Evolutionary conservation across 371 early-diverging fungal species (phyloP).

Genomic region (Syncephalastrum contaminatum): DNA sequence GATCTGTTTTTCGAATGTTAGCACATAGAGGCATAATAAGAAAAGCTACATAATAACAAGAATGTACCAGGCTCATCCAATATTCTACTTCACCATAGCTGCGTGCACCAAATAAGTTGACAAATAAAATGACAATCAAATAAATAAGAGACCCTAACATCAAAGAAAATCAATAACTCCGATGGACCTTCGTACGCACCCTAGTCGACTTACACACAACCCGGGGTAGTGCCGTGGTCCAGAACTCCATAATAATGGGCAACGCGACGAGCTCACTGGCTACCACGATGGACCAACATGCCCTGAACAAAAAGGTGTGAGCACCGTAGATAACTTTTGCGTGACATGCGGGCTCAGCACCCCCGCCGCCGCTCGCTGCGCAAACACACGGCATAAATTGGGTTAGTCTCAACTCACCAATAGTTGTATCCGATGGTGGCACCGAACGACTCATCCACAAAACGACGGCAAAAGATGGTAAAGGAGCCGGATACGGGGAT

Average conservation of each 20-base stretch:
- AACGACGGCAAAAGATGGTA: constrained; percentile 81
- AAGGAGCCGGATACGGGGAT: constrained; percentile 78
- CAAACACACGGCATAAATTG: no score
- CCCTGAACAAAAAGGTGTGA: constrained; percentile 12
- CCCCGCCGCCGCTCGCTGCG: no score
- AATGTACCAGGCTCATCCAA: constrained; percentile 20
- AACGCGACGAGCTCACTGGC: constrained; percentile 35
- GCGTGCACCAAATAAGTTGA: constrained; percentile 63
- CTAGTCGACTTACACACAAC: constrained; percentile 38
- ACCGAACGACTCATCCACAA: constrained; percentile 81
- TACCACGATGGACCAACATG: constrained; percentile 45
- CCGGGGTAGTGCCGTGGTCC: constrained; percentile 38
- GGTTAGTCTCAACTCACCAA: constrained; percentile 12
- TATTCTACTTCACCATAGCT: constrained; percentile 60
- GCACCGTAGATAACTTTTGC: not conserved
- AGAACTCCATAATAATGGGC: constrained; percentile 44
- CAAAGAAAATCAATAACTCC: not conserved
- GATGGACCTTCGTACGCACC: not conserved
- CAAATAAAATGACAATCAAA: constrained; percentile 52
- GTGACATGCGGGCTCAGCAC: constrained; percentile 1
- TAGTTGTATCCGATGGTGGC: constrained; percentile 88
- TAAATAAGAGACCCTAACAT: constrained; percentile 36
- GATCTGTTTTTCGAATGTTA: constrained; percentile 24
- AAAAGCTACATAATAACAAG: not conserved
- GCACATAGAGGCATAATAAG: not conserved